Evolutionary conservation across 2,329 filamentous ascomycete species (phyloP).

Genomic region (Thermochaetoides dissita): DNA sequence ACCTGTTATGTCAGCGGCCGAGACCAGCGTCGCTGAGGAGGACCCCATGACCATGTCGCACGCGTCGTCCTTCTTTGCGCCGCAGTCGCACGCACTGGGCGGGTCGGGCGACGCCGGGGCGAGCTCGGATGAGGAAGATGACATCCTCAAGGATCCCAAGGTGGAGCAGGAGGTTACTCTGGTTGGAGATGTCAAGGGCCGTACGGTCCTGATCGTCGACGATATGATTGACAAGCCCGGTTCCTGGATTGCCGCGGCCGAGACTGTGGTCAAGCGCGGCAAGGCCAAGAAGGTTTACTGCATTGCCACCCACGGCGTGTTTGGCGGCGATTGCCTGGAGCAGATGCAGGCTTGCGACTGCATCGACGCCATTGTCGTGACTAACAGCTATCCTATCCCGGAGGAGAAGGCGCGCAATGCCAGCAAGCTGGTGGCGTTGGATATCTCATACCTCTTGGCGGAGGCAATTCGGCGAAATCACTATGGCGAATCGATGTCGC

Average conservation of each 20-base stretch:
- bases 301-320: slow-evolving; percentile 92
- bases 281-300: slow-evolving; percentile 89
- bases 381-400: slow-evolving; percentile 89
- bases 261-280: slow-evolving; percentile 89
- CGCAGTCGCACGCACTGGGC: slow-evolving; percentile 58
- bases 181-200: slow-evolving; percentile 83
- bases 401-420: slow-evolving; percentile 55
- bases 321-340: slow-evolving; percentile 76
- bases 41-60: slow-evolving; percentile 71
- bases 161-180: slow-evolving; percentile 92
- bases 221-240: slow-evolving; percentile 98
- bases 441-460: slow-evolving; percentile 73
- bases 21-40: slow-evolving; percentile 51
- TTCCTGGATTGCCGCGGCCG: slow-evolving; percentile 93
- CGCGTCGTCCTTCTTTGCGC: slow-evolving; percentile 67
- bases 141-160: slow-evolving; percentile 64
- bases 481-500: slow-evolving; percentile 73
- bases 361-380: slow-evolving; percentile 88
- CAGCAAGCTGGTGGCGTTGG: slow-evolving; percentile 77
- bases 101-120: slow-evolving; percentile 73
- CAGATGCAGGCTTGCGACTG: slow-evolving; percentile 86
- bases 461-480: slow-evolving; percentile 94
- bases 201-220: slow-evolving; percentile 86
- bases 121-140: slow-evolving; percentile 84
- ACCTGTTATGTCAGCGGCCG: slow-evolving; percentile 55